Base-by-base conservation (phyloP, 2,329 filamentous ascomycete genomes). In the Hypoxylon sp. region DNA sequence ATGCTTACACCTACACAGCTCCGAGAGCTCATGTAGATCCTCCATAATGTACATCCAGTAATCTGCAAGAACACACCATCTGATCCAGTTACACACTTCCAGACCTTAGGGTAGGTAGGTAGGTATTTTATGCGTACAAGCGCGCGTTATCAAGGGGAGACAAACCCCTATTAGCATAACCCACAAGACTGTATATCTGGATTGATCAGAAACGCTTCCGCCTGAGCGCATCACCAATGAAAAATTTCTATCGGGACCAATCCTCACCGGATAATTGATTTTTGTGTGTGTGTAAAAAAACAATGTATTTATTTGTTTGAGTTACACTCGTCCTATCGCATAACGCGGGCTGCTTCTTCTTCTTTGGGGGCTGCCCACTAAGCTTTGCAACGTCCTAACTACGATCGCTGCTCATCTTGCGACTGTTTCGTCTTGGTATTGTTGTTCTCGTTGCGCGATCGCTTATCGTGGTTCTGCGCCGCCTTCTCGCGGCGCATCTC, bases 401-500 rank as follows among this genome's bases (percentile, higher is more conserved):
- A 78, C 30, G 73, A 73, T 69, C 76, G 72, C 58, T 75, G 75
- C 33, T 78, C 76, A 31, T 79, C 77, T 60, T 79, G 77, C 22
- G 75, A 64, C 68, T 74, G 76, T 63, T 75, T 55, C 22, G 69
- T 53, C 42, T 61, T 69, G 30, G 20, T 20, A 20, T 3, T 27
- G 25, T 27, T 27, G 5, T 66, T 69, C 20, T 74, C 75, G 57
- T 79, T 76, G 49, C 76, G 76, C 17, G 76, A 69, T 57, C 80
- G 78, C 62, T 79, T 78, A 61, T 79, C 77, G 69, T 80, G 77
- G 61, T 79, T 79, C 68, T 88, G 85, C 64, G 81, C 81, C 17
- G 84, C 87, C 82, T 97, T 97, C 77, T 97, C 94, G 74, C 95
- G 93, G 69, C 95, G 92, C 62, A 93, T 93, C 81, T 97, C 94